Conservation (phyloP, 2,329 filamentous ascomycete genomes). For the Fulvia fulva region DNA sequence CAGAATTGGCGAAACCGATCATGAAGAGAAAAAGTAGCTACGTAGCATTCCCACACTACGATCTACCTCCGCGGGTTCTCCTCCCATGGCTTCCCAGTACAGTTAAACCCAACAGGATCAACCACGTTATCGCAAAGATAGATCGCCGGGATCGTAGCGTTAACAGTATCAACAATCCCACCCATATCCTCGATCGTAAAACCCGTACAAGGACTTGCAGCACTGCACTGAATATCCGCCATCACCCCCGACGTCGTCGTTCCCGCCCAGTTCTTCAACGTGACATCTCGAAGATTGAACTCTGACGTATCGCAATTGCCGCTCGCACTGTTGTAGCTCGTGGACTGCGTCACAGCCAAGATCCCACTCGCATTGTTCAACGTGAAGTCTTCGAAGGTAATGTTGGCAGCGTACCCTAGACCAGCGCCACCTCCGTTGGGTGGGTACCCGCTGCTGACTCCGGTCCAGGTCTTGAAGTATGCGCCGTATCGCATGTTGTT, state of each 20-base stretch:
- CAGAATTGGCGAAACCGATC: too few relatives aligned
- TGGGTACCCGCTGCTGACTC: slow-evolving; percentile 44
- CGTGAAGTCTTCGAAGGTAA: slow-evolving; percentile 34
- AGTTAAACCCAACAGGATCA: slow-evolving; percentile 22
- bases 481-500: slow-evolving; percentile 18
- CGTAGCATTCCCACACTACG: too few relatives aligned
- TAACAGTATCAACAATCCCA: slow-evolving; percentile 10
- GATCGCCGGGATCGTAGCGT: slow-evolving; percentile 16
- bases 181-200: slow-evolving; percentile 12
- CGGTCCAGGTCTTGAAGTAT: slow-evolving; percentile 56
- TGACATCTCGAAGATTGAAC: slow-evolving; percentile 39
- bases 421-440: slow-evolving; percentile 58
- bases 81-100: slow-evolving; percentile 21
- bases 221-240: slow-evolving; percentile 27
- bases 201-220: slow-evolving; percentile 23
- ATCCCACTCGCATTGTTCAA: slow-evolving; percentile 22
- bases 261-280: slow-evolving; percentile 28
- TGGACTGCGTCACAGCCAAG: slow-evolving; percentile 27
- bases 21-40: too few relatives aligned
- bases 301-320: slow-evolving; percentile 28
- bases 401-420: slow-evolving; percentile 40
- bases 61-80: slow-evolving; percentile 9
- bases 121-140: slow-evolving; percentile 27
- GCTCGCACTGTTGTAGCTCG: slow-evolving; percentile 19
- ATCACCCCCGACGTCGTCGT: slow-evolving; percentile 23